These are phyloP conservation scores for Clarkia xantiana DNA, from an alignment of 345 rosid species.

Conservation along the genomic window DNA sequence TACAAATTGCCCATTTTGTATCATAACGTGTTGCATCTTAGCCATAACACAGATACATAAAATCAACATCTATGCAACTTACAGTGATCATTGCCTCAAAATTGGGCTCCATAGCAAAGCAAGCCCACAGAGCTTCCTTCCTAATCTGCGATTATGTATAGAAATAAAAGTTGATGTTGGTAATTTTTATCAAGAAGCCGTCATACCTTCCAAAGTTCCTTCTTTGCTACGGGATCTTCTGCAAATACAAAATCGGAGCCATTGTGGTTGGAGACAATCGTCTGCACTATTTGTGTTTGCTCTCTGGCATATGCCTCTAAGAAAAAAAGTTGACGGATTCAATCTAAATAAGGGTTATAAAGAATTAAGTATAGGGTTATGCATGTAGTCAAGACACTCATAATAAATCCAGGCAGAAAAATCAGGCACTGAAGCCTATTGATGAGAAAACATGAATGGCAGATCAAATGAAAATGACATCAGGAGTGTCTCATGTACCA, in stretches of 20 bases:
- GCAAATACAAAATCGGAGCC: constrained; percentile 82
- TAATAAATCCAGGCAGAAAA: too few relatives aligned
- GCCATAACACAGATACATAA: not conserved
- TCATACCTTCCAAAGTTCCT: constrained; percentile 81
- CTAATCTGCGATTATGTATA: constrained; percentile 39
- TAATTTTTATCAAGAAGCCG: too few relatives aligned
- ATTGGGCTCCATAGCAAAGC: constrained; percentile 79
- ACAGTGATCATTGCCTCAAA: constrained; percentile 79
- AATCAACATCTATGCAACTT: constrained; percentile 8
- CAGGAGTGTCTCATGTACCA: constrained; percentile 23
- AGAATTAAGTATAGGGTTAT: not conserved
- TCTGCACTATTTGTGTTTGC: constrained; percentile 71
- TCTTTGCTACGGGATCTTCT: constrained; percentile 71
- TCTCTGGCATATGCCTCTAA: constrained; percentile 77
- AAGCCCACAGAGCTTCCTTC: constrained; percentile 88
- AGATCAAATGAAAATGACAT: not conserved
- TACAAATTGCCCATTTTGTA: constrained; percentile 12
- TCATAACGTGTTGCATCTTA: not conserved
- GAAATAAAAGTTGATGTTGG: not conserved
- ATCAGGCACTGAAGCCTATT: too few relatives aligned
- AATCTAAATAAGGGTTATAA: not conserved
- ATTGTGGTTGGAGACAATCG: constrained; percentile 63
- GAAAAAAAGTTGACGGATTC: too few relatives aligned
- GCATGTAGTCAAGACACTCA: not conserved
- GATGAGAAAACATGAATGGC: too few relatives aligned